Evolutionary conservation across 2,329 filamentous ascomycete genomes (phyloP).

Genomic region (Pleomassaria siparia): DNA sequence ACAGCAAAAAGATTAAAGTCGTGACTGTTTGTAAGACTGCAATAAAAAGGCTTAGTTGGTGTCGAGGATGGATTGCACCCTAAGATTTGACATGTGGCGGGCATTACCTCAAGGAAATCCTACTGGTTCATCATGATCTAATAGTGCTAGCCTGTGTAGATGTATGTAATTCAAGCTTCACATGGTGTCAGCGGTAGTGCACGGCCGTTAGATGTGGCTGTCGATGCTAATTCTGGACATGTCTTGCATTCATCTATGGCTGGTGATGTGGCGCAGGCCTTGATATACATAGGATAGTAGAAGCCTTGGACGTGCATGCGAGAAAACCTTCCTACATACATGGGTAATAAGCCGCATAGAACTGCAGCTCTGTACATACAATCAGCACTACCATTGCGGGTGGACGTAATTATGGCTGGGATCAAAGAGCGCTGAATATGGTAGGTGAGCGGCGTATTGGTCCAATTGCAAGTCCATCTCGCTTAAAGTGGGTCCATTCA

Average conservation of each 20-base stretch:
- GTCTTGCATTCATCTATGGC: not conserved
- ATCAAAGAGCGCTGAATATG: not conserved
- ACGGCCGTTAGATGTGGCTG: not conserved
- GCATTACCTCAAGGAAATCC: not conserved
- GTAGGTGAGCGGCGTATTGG: slow-evolving; percentile 1
- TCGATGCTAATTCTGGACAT: not conserved
- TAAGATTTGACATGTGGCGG: not conserved
- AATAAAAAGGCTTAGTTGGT: not conserved
- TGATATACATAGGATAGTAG: not conserved
- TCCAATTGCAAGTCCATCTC: not conserved
- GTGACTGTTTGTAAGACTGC: not conserved
- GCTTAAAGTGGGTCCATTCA: not conserved
- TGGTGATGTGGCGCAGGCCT: slow-evolving; percentile 2
- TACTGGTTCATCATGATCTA: not conserved
- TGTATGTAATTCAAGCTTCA: not conserved
- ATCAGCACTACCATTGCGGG: not conserved
- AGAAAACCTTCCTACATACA: slow-evolving; percentile 2
- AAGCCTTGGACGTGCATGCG: not conserved
- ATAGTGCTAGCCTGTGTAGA: not conserved
- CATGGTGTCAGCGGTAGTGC: not conserved
- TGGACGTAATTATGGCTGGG: not conserved
- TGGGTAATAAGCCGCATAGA: too few relatives aligned
- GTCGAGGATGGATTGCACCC: not conserved
- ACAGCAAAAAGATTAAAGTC: not conserved
- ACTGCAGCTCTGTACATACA: not conserved